phyloP scores from a whole-genome alignment of 78 protist genomes.

The Protostelium mycophagum region DNA sequence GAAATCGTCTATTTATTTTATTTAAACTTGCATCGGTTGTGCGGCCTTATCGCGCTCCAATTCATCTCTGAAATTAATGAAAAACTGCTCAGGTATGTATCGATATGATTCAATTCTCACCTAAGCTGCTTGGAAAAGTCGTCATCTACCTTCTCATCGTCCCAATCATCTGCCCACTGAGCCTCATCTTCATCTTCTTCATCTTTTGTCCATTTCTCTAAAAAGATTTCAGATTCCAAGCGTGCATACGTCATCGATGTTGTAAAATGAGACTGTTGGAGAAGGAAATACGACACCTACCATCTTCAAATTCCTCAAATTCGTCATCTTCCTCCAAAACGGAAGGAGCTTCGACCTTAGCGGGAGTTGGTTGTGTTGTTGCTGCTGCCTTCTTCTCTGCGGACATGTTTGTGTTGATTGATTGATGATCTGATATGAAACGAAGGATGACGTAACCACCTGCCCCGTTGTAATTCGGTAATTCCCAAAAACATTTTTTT shows the following conservation, averaged over 20 bases:
- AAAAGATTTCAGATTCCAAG: background rate
- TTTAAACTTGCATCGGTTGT: background rate
- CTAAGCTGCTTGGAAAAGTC: conserved; percentile 62
- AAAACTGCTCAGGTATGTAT: background rate
- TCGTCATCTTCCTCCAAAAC: conserved; percentile 49
- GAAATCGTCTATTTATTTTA: background rate
- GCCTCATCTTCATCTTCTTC: conserved; percentile 32
- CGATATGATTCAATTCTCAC: background rate
- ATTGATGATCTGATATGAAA: background rate
- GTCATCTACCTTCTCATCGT: conserved; percentile 54
- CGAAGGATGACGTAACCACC: background rate
- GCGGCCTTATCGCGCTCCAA: background rate
- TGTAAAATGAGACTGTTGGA: too few relatives aligned
- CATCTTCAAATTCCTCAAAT: conserved; percentile 64
- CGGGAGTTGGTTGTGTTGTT: background rate
- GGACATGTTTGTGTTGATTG: background rate
- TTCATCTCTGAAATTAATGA: background rate
- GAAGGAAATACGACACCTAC: conserved; percentile 7
- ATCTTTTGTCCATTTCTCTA: background rate
- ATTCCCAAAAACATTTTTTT: too few relatives aligned
- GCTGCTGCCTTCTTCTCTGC: background rate
- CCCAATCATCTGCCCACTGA: conserved; percentile 73
- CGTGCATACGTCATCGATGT: too few relatives aligned
- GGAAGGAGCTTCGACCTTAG: background rate
- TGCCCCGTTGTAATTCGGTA: too few relatives aligned